A percentile compares a stretch with the other conserved stretches of the same genome.
Conservation (phyloP, 192 early-diverging fungal species). For the Coemansia sp. region DNA sequence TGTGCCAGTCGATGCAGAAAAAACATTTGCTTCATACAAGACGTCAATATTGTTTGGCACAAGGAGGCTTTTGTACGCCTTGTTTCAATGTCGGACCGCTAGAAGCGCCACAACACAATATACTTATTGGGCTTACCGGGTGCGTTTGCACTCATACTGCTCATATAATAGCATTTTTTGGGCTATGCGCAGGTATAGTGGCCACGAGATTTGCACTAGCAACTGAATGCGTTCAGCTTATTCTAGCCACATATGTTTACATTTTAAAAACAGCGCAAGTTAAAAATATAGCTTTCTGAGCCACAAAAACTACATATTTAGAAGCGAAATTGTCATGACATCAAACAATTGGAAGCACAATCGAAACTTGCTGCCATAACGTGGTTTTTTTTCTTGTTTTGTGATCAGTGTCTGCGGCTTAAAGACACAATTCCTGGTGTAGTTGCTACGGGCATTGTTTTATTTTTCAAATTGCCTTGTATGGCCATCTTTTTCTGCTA, state of each 20-base stretch:
- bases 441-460: too few species aligned
- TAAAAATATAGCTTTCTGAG: conserved; percentile 4
- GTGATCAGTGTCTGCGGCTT: conserved; percentile 19
- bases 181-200: not conserved
- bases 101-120: too few species aligned
- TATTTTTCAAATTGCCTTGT: too few species aligned
- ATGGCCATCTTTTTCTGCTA: not conserved
- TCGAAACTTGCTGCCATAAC: conserved; percentile 2
- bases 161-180: too few species aligned
- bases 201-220: conserved; percentile 3
- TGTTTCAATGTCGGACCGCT: too few species aligned
- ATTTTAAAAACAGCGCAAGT: not conserved
- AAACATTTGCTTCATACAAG: too few species aligned
- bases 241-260: conserved; percentile 11
- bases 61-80: too few species aligned
- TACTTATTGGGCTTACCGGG: too few species aligned
- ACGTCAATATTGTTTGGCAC: too few species aligned
- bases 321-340: too few species aligned
- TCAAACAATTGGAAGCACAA: not conserved
- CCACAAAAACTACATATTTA: conserved; percentile 3
- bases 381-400: conserved; percentile 2
- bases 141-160: too few species aligned
- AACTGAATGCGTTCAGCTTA: conserved; percentile 1
- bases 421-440: conserved; percentile 10
- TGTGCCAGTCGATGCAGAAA: too few species aligned